A percentile compares a stretch with the other conserved stretches of the same genome.
phyloP scores from a whole-genome alignment of 2,329 filamentous ascomycete genomes.

The Tolypocladium tundrense region DNA sequence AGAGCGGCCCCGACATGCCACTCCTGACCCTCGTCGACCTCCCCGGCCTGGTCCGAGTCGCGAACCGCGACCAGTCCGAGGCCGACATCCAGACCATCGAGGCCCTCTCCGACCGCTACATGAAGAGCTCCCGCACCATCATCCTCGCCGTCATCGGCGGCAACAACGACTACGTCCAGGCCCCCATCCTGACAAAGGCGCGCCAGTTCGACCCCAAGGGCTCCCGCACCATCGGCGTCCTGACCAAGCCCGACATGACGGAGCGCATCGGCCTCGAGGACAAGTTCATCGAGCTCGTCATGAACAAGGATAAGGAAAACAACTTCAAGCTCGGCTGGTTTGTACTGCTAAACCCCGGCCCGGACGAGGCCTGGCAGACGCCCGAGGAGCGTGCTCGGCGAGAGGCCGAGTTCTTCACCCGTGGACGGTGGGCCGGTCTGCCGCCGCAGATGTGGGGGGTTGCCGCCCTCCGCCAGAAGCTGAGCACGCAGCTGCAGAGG shows the following conservation, averaged over 20 bases:
- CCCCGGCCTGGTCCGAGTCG: constrained; percentile 46
- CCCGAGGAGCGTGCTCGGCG: constrained; percentile 28
- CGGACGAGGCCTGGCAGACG: constrained; percentile 33
- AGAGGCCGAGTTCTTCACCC: constrained; percentile 38
- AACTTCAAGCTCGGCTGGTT: constrained; percentile 42
- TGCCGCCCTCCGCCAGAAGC: constrained; percentile 33
- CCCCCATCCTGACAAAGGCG: constrained; percentile 39
- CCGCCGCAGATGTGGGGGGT: constrained; percentile 38
- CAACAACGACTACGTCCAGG: constrained; percentile 44
- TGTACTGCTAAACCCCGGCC: constrained; percentile 38
- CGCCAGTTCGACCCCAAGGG: constrained; percentile 39
- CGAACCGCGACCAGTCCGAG: constrained; percentile 41
- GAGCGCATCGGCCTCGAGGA: constrained; percentile 42
- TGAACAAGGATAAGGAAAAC: constrained; percentile 39
- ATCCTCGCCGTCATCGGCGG: constrained; percentile 45
- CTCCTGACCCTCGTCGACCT: constrained; percentile 53
- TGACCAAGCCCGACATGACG: constrained; percentile 43
- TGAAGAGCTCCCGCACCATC: constrained; percentile 44
- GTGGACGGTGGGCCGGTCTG: constrained; percentile 36
- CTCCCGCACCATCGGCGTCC: constrained; percentile 38
- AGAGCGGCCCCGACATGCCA: constrained; percentile 47
- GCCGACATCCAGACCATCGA: constrained; percentile 43
- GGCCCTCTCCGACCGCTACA: constrained; percentile 40
- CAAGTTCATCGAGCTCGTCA: constrained; percentile 43
- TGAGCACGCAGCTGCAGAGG: constrained; percentile 38